These are phyloP conservation scores for Myxozyma melibiosi DNA, from an alignment of 805 yeast genomes.

Conservation along the genomic window DNA sequence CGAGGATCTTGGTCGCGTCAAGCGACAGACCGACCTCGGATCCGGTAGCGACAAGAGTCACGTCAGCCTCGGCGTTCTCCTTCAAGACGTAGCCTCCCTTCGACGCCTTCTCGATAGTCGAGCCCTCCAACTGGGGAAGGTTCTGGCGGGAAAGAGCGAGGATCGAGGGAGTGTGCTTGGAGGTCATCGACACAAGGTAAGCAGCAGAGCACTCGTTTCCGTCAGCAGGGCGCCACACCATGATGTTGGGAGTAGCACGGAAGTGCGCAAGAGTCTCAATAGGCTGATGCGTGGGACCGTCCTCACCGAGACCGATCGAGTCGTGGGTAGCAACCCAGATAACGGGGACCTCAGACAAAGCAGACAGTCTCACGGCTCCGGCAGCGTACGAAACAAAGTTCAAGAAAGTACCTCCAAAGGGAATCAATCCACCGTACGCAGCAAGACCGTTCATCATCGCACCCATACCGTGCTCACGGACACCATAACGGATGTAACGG, in stretches of 20 bases:
- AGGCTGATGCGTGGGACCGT: conserved; percentile 63
- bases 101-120: conserved; percentile 84
- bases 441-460: conserved; percentile 97
- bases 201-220: conserved; percentile 57
- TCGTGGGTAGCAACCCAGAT: conserved; percentile 61
- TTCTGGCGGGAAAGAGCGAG: conserved; percentile 79
- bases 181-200: conserved; percentile 60
- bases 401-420: conserved; percentile 97
- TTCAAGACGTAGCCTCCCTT: conserved; percentile 92
- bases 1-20: conserved; percentile 77
- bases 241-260: conserved; percentile 54
- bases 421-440: conserved; percentile 81
- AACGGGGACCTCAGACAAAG: conserved; percentile 50
- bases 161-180: conserved; percentile 64
- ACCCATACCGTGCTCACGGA: conserved; percentile 99
- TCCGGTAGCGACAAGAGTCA: conserved; percentile 87
- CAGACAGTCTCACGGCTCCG: conserved; percentile 55
- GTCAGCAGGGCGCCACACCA: conserved; percentile 58
- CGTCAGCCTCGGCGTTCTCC: conserved; percentile 60
- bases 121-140: conserved; percentile 88
- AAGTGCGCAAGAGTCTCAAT: conserved; percentile 55
- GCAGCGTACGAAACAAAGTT: conserved; percentile 74
- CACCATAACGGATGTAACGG: conserved; percentile 96
- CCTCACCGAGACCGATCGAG: conserved; percentile 61
- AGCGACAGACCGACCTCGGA: conserved; percentile 87